Evolutionary conservation across 768 basidiomycete genomes (phyloP).

Genomic region (Amanita subjunquillea): DNA sequence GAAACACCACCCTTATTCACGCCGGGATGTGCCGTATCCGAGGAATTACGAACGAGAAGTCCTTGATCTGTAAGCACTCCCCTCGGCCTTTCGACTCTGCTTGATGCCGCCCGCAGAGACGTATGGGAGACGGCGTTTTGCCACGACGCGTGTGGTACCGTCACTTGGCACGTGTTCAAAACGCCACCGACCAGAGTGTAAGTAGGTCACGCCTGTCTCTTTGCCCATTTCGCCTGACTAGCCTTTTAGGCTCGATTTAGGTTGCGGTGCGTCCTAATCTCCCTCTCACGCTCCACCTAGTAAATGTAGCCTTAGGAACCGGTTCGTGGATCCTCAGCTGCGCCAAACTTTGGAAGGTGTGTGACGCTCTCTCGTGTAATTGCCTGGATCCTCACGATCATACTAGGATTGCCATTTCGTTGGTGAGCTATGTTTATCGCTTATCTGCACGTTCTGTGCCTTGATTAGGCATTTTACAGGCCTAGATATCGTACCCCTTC

Average conservation of each 20-base stretch:
- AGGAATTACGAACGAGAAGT: constrained; percentile 53
- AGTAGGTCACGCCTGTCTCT: constrained; percentile 12
- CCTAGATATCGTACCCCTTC: constrained; percentile 61
- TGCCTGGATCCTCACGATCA: neutral
- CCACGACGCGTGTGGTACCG: constrained; percentile 41
- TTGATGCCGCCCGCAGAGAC: constrained; percentile 34
- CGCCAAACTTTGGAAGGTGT: constrained; percentile 52
- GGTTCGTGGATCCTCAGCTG: constrained; percentile 65
- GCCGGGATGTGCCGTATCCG: constrained; percentile 55
- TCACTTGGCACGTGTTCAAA: constrained; percentile 58
- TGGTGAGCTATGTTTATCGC: constrained; percentile 27
- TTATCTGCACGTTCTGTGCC: neutral
- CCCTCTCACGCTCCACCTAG: neutral
- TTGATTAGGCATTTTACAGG: constrained; percentile 23
- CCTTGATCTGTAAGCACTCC: constrained; percentile 50
- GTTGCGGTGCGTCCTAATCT: constrained; percentile 43
- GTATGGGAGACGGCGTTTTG: constrained; percentile 56
- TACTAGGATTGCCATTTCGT: constrained; percentile 49
- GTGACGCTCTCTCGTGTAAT: constrained; percentile 18
- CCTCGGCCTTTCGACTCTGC: neutral
- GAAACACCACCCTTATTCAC: constrained; percentile 44
- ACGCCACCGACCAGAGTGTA: constrained; percentile 54
- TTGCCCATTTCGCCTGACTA: neutral
- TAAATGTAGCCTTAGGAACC: constrained; percentile 32
- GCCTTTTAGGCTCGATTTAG: constrained; percentile 49